Evolutionary conservation across 441 rosid species (phyloP).

Genomic region (Macaranga tanarius): DNA sequence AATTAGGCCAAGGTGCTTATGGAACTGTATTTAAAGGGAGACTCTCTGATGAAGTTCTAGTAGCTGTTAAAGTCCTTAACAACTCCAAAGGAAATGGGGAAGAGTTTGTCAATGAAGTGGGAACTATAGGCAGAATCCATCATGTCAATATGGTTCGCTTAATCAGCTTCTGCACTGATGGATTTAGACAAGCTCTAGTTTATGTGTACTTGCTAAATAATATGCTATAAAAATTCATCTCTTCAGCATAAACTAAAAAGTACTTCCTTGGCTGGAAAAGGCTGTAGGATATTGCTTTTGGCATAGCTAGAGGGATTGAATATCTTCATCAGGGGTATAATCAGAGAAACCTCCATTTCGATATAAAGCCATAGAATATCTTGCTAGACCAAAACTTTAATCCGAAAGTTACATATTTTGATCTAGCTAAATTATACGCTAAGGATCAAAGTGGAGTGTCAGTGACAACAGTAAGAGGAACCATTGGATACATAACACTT

Average conservation of each 20-base stretch:
- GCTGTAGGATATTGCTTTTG: neutral
- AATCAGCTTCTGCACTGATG: conserved; percentile 1
- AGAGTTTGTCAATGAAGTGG: conserved; percentile 29
- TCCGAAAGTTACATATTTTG: conserved; percentile 8
- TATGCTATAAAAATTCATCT: neutral
- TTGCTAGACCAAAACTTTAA: conserved; percentile 3
- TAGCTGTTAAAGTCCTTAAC: conserved; percentile 25
- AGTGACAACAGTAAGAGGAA: neutral
- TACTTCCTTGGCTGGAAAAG: conserved; percentile 15
- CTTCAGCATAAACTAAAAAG: neutral
- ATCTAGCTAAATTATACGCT: neutral
- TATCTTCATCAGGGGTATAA: conserved; percentile 16
- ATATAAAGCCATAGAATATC: conserved; percentile 17
- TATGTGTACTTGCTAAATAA: conserved; percentile 12
- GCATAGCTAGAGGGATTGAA: conserved; percentile 7
- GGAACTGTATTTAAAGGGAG: conserved; percentile 37
- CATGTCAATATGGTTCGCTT: conserved; percentile 12
- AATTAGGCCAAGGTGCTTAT: conserved; percentile 35
- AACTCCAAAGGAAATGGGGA: conserved; percentile 26
- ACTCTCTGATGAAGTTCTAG: conserved; percentile 28
- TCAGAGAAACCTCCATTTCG: conserved; percentile 14
- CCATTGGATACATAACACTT: neutral
- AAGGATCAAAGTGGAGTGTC: conserved; percentile 5
- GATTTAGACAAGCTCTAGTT: neutral
- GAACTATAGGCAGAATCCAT: conserved; percentile 13